Evolutionary conservation across 2,329 filamentous ascomycete genomes (phyloP), one percentile per base, ranked within the genome.

Genomic region (Diaporthe caulivora): DNA sequence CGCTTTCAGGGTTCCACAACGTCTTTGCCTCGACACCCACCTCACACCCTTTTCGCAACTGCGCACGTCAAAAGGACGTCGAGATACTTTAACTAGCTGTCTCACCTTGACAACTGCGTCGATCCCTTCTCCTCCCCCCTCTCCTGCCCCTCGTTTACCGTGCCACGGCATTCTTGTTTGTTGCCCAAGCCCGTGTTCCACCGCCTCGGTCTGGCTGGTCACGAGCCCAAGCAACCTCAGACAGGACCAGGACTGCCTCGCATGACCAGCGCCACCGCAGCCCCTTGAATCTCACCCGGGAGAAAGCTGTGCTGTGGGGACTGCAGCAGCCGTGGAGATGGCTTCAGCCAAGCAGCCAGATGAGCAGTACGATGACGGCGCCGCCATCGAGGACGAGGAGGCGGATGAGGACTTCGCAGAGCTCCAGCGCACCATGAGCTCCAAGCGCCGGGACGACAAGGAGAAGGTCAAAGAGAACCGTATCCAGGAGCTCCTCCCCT

Each of bases 401-500:
- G 76, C 78, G 21, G 80, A 81, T 67, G 79, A 80, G 42, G 79
- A 80, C 18, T 80, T 80, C 51, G 80, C 77, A 47, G 73, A 76
- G 54, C 74, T 82, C 37, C 83, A 86, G 76, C 83, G 84, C 77
- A 84, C 78, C 55, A 79, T 83, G 73, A 84, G 81, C 75, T 81
- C 83, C 65, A 80, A 82, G 75, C 82, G 84, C 68, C 83, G 84
- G 57, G 81, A 80, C 42, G 78, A 77, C 72, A 80, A 79, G 73
- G 75, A 78, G 75, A 81, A 71, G 71, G 58, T 76, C 78, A 81
- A 75, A 70, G 81, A 77, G 78, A 80, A 78, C 76, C 80, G 76
- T 76, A 80, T 86, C 44, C 82, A 87, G 73, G 84, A 87, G 74
- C 77, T 87, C 49, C 79, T 88, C 62, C 87, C 85, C 13, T 91